A percentile compares a stretch with the other conserved stretches of the same genome.
These are phyloP conservation scores for Cicer bijugum DNA, from an alignment of 306 rosid species.

Conservation along the genomic window DNA sequence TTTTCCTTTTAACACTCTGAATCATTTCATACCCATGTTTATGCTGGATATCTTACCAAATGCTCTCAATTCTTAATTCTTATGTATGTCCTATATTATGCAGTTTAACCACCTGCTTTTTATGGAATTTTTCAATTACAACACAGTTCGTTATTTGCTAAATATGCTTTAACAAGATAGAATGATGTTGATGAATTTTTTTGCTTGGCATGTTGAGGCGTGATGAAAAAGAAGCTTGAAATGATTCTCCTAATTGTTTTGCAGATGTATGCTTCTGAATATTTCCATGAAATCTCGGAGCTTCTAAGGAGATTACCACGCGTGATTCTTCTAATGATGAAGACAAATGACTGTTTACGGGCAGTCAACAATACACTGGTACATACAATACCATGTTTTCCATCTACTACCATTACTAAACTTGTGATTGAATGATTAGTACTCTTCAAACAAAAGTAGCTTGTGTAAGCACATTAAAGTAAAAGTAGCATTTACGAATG, in stretches of 20 bases:
- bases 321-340: slow-evolving; percentile 91
- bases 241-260: slow-evolving; percentile 45
- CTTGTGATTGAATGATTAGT: slow-evolving; percentile 28
- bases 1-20: slow-evolving; percentile 33
- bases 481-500: slow-evolving; percentile 28
- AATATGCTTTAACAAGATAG: slow-evolving; percentile 27
- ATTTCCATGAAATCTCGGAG: slow-evolving; percentile 88
- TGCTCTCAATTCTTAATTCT: slow-evolving; percentile 22
- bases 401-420: slow-evolving; percentile 36
- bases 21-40: slow-evolving; percentile 11
- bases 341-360: slow-evolving; percentile 95
- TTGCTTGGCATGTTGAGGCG: slow-evolving; percentile 18
- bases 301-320: slow-evolving; percentile 92
- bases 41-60: slow-evolving; percentile 40
- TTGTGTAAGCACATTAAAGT: neutral
- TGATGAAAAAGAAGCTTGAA: slow-evolving; percentile 33
- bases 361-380: slow-evolving; percentile 90
- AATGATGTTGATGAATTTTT: slow-evolving; percentile 35
- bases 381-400: slow-evolving; percentile 43
- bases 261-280: slow-evolving; percentile 95
- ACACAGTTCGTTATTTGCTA: slow-evolving; percentile 8
- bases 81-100: slow-evolving; percentile 17
- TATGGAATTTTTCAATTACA: slow-evolving; percentile 35
- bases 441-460: slow-evolving; percentile 40
- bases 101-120: slow-evolving; percentile 35